Base-by-base conservation (phyloP, 495 filamentous ascomycete genomes). In the Tuber aestivum region DNA sequence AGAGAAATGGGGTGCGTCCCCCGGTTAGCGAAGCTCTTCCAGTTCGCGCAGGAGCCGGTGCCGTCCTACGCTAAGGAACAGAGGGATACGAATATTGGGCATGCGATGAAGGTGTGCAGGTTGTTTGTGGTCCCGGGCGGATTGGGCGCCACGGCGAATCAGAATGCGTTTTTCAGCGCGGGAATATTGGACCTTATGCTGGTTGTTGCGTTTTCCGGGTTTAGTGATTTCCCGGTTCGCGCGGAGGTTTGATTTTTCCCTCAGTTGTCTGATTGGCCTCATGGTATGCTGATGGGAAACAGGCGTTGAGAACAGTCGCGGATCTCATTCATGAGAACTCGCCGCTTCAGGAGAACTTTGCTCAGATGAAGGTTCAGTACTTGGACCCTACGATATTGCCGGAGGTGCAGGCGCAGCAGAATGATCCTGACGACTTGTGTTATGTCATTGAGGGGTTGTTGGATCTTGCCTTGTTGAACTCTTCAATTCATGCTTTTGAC, bases 401-500 rank as follows among this genome's bases (percentile, higher is more conserved):
- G 70, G 86, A 87, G 61, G 83, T 78, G 44, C 76, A 78, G 61
- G 70, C 38, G 69, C 81, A 72, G 23, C 85, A 87, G 72, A 77
- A 83, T 75, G 90, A 87, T 74, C 86, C 85, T 9, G 85, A 89
- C 44, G 84, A 88, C 50, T 91, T 86, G 77, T 88, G 94, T 61
- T 97, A 94, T 85, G 92, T 98, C 35, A 97, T 99, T 77, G 94
- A 97, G 83, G 95, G 92, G 16, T 86, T 98, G n/a, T 87, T 99
- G 70, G 94, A 97, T 80, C 86, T 97, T 48, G 90, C 91, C 6
- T 85, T 99, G n/a, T 89, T 88, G 69, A 87, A 92, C 48, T 84
- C 87, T 27, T 85, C 91, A 4, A 86, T 89, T 69, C 86, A 89
- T 75, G 86, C 91, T 27, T 92, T 97, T 78, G 91, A 96, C 85